Conservation (phyloP, 441 rosid genomes). For the Macaranga tanarius region DNA sequence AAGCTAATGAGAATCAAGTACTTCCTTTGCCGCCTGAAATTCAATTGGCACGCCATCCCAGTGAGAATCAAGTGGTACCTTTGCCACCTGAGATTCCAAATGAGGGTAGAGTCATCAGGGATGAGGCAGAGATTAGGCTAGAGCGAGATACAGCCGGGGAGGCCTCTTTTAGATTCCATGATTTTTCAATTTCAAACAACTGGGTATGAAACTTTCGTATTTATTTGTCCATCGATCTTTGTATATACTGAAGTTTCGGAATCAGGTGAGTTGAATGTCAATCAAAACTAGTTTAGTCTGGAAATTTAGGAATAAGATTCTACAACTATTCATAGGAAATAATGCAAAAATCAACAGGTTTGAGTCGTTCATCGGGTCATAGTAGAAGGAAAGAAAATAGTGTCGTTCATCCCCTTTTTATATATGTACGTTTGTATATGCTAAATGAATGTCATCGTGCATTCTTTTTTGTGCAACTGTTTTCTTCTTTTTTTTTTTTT, state of each 20-base stretch:
- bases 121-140: slow-evolving; percentile 34
- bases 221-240: neutral
- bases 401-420: no score
- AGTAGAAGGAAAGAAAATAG: no score
- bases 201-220: slow-evolving; percentile 46
- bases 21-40: slow-evolving; percentile 49
- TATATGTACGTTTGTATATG: no score
- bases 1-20: slow-evolving; percentile 57
- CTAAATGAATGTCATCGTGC: no score
- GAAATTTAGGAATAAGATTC: neutral
- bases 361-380: no score
- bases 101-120: slow-evolving; percentile 20
- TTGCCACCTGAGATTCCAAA: slow-evolving; percentile 32
- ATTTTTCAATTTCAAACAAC: slow-evolving; percentile 62
- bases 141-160: slow-evolving; percentile 72
- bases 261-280: no score
- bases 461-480: no score
- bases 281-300: neutral
- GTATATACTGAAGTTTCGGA: slow-evolving; percentile 9
- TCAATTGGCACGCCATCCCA: slow-evolving; percentile 41
- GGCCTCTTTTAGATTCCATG: slow-evolving; percentile 76
- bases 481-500: no score
- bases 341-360: neutral
- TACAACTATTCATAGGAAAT: neutral
- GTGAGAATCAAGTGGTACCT: slow-evolving; percentile 69